Evolutionary conservation across 2,329 filamentous ascomycete species (phyloP).

Genomic region (Clarireedia homoeocarpa): DNA sequence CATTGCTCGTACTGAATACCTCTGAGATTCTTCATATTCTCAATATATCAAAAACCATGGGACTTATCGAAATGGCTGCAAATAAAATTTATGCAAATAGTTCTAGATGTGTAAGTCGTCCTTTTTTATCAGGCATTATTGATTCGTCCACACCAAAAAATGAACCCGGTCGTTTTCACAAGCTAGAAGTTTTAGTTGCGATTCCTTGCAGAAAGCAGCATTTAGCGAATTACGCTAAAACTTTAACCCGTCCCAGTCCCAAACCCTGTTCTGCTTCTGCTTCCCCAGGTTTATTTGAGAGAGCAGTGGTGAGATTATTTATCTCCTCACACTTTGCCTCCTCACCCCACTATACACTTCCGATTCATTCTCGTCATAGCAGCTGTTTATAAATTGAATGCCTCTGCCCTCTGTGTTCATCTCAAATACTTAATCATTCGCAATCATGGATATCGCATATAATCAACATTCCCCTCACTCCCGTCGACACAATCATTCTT

Average conservation of each 20-base stretch:
- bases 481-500: constrained; percentile 51
- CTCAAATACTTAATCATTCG: background rate
- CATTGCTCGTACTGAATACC: constrained; percentile 65
- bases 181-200: constrained; percentile 10
- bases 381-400: background rate
- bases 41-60: background rate
- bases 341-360: constrained; percentile 1
- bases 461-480: constrained; percentile 51
- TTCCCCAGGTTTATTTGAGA: constrained; percentile 6
- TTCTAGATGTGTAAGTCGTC: background rate
- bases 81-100: constrained; percentile 4
- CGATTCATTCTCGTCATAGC: background rate
- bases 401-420: background rate
- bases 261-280: background rate
- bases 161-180: constrained; percentile 13
- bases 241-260: background rate
- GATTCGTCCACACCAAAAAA: background rate
- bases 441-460: constrained; percentile 50
- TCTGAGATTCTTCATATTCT: constrained; percentile 77
- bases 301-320: constrained; percentile 1
- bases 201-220: background rate
- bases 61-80: background rate
- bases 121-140: constrained; percentile 6
- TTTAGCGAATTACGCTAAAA: constrained; percentile 5
- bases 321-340: background rate